Evolutionary conservation across 495 filamentous ascomycete genomes (phyloP), one percentile per base, ranked within the genome.

Genomic region (Platismatia glauca): DNA sequence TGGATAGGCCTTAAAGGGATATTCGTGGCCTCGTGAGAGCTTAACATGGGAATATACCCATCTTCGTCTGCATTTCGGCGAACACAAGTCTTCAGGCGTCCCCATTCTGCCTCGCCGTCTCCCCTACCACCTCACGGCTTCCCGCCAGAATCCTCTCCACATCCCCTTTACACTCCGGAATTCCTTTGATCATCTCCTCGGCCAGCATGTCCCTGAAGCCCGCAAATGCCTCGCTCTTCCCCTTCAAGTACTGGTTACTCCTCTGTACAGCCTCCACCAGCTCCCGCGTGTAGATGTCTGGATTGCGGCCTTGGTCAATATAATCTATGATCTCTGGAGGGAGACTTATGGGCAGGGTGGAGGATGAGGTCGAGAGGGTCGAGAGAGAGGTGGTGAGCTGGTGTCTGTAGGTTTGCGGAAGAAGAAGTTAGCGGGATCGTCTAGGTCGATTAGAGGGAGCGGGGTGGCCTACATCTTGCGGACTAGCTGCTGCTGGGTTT

Each of bases 201-300:
- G 86, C 94, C 39, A 97, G 73, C 29, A 91, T 82, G 74, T 97
- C 89, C 57, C 89, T 77, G 71, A 99, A 95, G 22, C 72, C 70
- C 7, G 78, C 77, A 75, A 95, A 96, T 22, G 91, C 95, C 75
- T 85, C 80, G 71, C 80, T 82, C 79, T 91, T 91, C 27, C 94
- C 94, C 69, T 88, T 87, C 68, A 93, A 75, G 62, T 87, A 79
- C 76, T 96, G 92, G 71, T 97, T 97, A 38, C 82, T 79, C 65
- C 85, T 81, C 72, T 93, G 83, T 29, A 90, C 89, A 24, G 90
- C 78, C 84, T 98, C 95, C 55, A 97, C 91, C 70, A 97, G 96
- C 77, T 97, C 92, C 43, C 94, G 83, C 59, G 93, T 97, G 79
- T 97, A 99, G 75, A 99, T 96, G 72, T 97, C 93, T 18, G 94